Percentiles rank a stretch among this genome's conserved stretches.
These are phyloP conservation scores for Termitomyces sp. DNA, from an alignment of 768 basidiomycete species.

Conservation along the genomic window DNA sequence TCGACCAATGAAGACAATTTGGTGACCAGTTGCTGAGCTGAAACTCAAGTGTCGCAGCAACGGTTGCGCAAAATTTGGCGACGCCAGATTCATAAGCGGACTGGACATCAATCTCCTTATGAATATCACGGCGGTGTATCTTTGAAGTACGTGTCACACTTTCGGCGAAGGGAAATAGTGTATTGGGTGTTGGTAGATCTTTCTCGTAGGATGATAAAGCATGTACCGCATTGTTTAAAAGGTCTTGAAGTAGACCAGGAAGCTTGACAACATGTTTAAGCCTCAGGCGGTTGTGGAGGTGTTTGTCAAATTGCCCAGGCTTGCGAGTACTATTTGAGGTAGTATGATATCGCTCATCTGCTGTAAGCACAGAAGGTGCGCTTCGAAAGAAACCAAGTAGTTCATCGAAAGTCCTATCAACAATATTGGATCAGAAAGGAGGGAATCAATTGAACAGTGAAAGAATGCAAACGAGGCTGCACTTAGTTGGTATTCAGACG, in stretches of 20 bases:
- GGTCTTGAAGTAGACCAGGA: neutral
- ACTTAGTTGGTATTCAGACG: neutral
- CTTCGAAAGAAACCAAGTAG: neutral
- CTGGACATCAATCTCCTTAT: neutral
- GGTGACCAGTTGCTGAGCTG: neutral
- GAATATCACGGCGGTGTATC: neutral
- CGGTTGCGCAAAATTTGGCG: neutral
- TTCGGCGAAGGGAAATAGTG: neutral
- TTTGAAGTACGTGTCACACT: neutral
- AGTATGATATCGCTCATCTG: neutral
- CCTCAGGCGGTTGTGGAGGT: neutral
- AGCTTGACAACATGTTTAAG: neutral
- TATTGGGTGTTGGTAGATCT: neutral
- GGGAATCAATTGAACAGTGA: neutral
- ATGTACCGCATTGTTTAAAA: neutral
- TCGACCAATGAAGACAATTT: neutral
- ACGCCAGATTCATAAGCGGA: neutral
- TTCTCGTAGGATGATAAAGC: neutral
- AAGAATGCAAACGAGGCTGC: neutral
- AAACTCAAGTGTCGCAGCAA: constrained; percentile 1
- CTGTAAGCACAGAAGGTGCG: neutral
- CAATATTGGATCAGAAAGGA: neutral
- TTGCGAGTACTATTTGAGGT: neutral
- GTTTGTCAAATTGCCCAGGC: neutral
- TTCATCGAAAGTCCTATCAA: neutral